These are phyloP conservation scores for Yamadazyma triangularis DNA, from an alignment of 1,139 yeast genomes.

Conservation along the genomic window DNA sequence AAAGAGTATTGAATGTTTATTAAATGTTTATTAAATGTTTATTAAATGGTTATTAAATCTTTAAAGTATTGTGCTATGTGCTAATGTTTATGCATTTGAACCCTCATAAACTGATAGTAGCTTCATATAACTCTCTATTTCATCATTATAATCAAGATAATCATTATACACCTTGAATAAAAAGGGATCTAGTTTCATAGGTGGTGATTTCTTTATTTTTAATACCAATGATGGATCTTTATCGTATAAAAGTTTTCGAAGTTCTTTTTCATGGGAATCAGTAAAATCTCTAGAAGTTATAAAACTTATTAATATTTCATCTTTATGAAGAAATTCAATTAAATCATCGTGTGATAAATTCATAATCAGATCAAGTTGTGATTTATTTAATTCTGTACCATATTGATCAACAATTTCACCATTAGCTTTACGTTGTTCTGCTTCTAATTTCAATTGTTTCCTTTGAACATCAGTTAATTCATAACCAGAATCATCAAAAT, in stretches of 20 bases:
- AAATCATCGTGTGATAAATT: conserved; percentile 21
- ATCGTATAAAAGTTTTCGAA: conserved; percentile 26
- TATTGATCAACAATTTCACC: conserved; percentile 11
- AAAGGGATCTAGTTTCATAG: conserved; percentile 34
- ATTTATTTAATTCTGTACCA: conserved; percentile 7
- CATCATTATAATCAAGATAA: conserved; percentile 21
- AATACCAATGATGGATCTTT: conserved; percentile 25
- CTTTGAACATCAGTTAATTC: conserved; percentile 20
- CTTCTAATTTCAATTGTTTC: conserved; percentile 12
- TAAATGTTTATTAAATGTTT: too few species aligned
- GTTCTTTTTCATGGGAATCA: conserved; percentile 32
- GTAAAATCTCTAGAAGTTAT: conserved; percentile 27
- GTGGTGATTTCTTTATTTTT: conserved; percentile 24
- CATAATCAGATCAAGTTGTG: conserved; percentile 17
- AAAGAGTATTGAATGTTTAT: too few species aligned
- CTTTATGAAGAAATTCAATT: conserved; percentile 23
- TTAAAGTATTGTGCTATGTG: too few species aligned
- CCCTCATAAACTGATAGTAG: conserved; percentile 11
- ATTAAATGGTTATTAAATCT: too few species aligned
- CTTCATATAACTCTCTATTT: conserved; percentile 17
- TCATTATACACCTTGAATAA: conserved; percentile 24
- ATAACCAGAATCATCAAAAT: conserved; percentile 13
- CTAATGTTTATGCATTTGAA: too few species aligned
- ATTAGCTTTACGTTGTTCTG: conserved; percentile 11
- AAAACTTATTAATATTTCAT: conserved; percentile 30